Base-by-base conservation (phyloP, 495 filamentous ascomycete genomes). In the Aspergillus bertholletiae region DNA sequence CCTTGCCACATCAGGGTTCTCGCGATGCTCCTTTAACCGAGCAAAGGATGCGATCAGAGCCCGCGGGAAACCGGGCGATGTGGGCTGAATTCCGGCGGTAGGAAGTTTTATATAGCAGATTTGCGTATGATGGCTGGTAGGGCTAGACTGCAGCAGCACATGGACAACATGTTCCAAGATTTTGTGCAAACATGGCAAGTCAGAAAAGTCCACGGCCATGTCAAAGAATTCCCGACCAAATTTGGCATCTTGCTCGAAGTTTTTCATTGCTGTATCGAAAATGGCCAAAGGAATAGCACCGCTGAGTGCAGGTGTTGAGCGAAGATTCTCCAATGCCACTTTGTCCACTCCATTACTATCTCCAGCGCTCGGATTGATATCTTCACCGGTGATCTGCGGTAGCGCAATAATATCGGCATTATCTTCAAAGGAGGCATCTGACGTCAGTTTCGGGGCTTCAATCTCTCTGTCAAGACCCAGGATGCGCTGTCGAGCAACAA, bases 271-370 rank as follows among this genome's bases (percentile, higher is more conserved):
- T 13, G 88, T 80, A 64, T 96, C 92, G 58, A 97, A 97, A 34
- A 97, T 89, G 27, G 93, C 92, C 46, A 92, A 79, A 3, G 95
- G 92, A 57, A 97, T 95, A 5, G 92, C 92, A 7, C 94, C 94
- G 45, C 86, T 88, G 27, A 97, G 74, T 13, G 89, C 90, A 11
- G 94, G 91, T 37, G 90, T 90, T 48, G 86, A 79, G 41, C 84
- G 81, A 8, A 95, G 81, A 56, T 85, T 80, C 55, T 86, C 67
- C 35, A 87, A 66, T 1, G 82, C 77, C 20, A 67, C 66, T 47
- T 78, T 58, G 52, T 86, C 78, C 5, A 74, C 65, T 7, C 72
- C 73, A 37, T 79, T 74, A 13, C 73, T 82, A 51, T 77, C 78
- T 15, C 64, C 71, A 8, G 72, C 68, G 51, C 79, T 80, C 18